A percentile compares a stretch with the other conserved stretches of the same genome.
These are phyloP conservation scores for Funneliformis mosseae DNA, from an alignment of 192 early-diverging fungal species.

Conservation along the genomic window DNA sequence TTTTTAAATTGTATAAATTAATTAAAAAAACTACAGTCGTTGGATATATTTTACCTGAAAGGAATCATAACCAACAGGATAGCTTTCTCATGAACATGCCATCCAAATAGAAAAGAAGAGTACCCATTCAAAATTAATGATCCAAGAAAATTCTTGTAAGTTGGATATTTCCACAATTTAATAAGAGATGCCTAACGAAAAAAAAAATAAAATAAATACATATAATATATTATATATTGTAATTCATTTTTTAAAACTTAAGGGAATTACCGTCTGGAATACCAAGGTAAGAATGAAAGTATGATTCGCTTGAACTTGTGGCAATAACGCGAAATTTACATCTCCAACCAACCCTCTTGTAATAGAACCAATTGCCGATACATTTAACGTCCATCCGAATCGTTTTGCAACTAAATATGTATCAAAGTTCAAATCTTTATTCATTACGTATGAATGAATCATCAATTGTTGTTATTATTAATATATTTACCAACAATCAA, in stretches of 20 bases:
- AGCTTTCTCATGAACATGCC: conserved; percentile 99
- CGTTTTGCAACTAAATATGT: conserved; percentile 38
- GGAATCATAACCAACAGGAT: conserved; percentile 78
- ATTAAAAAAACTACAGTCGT: not conserved
- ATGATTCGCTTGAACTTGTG: conserved; percentile 64
- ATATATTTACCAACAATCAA: conserved; percentile 57
- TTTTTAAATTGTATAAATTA: not conserved
- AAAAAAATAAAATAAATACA: not conserved
- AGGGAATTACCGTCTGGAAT: conserved; percentile 59
- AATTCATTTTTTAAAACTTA: not conserved
- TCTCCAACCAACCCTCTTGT: conserved; percentile 94
- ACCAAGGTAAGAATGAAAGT: conserved; percentile 77
- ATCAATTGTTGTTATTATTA: conserved; percentile 37
- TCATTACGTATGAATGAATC: not conserved
- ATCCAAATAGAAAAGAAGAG: conserved; percentile 91
- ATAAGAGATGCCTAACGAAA: conserved; percentile 46
- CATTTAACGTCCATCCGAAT: conserved; percentile 46
- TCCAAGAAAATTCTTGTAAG: conserved; percentile 65
- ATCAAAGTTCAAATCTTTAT: not conserved
- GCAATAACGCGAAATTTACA: conserved; percentile 78
- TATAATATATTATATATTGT: not conserved
- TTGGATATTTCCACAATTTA: conserved; percentile 59
- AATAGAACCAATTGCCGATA: conserved; percentile 56
- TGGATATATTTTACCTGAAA: conserved; percentile 47
- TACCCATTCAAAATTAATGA: conserved; percentile 80